Percentiles rank a stretch among this genome's conserved stretches.
These are phyloP conservation scores for Pterocarpus macrocarpus DNA, from an alignment of 306 rosid genomes.

Conservation along the genomic window DNA sequence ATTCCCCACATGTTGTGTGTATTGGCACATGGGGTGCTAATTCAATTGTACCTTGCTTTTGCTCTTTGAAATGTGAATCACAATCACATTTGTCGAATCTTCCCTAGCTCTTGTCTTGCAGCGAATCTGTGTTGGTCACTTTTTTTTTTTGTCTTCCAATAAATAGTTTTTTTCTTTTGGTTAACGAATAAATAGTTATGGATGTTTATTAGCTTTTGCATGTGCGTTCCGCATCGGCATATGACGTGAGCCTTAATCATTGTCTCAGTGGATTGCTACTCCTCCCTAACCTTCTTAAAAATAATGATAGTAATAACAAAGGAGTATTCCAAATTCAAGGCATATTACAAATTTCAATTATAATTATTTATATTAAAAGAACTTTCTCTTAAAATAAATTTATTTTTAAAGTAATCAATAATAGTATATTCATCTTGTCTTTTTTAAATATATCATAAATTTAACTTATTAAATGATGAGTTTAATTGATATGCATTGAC, in stretches of 20 bases:
- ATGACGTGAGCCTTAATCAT: too few species aligned
- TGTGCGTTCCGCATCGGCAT: not conserved
- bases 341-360: too few species aligned
- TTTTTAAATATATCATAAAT: too few species aligned
- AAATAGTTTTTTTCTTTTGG: not conserved
- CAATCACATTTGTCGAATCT: not conserved
- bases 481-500: too few species aligned
- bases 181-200: too few species aligned
- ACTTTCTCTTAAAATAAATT: too few species aligned
- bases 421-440: too few species aligned
- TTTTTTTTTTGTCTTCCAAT: not conserved
- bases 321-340: too few species aligned
- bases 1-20: conserved; percentile 40
- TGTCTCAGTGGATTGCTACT: not conserved
- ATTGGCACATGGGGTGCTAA: conserved; percentile 49
- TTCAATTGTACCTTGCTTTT: conserved; percentile 30
- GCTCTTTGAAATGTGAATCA: conserved; percentile 25
- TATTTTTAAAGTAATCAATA: too few species aligned
- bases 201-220: not conserved
- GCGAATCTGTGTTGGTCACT: not conserved
- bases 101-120: not conserved
- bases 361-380: too few species aligned
- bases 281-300: not conserved
- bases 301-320: too few species aligned
- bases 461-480: too few species aligned